Base-by-base conservation (phyloP, 1,139 yeast species). In the Maudiozyma humilis region DNA sequence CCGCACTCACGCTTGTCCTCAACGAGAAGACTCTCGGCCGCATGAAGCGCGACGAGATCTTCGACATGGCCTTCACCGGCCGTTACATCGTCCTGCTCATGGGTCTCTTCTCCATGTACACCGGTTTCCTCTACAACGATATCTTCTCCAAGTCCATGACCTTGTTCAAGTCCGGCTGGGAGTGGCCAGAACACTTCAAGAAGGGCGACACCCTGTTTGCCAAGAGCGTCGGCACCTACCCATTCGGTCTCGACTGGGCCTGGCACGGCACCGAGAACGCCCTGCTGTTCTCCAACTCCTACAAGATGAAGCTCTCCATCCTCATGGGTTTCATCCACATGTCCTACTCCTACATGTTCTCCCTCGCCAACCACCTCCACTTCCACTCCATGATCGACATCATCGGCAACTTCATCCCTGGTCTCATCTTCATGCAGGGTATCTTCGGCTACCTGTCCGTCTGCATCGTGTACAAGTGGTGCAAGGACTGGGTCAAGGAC, bases 241-340 rank as follows among this genome's bases (percentile, higher is more conserved):
- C 84, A 8, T 69, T 89, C 56, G 99, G 99, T 45, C 64, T 91
- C 40, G 99, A 91, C 65, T 86, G 87, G 68, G 85, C 82, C 14
- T 91, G 99, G 99, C 98, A 91, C 62, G 96, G 96, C 2, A 77
- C 97, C 33, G 97, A 91, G 49, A 93, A 93, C 66, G 84, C 82
- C 50, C 72, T 91, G 57, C 69, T 91, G 45, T 91, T 91, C 66
- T 79, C 95, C 41, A 91, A 91, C 65, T 88, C 97, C 1, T 89
- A 86, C 68, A 91, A 91, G 70, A 91, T 91, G 99, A 91, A 91
- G 62, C 69, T 91, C 49, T 88, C 97, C 2, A 84, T 91, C 48
- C 71, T 93, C 53, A 85, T 91, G 93, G 99, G 99, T 13, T 89
- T 83, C 63, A 72, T 76, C 35, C 99, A 91, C 65, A 91, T 91